A percentile compares a stretch with the other conserved stretches of the same genome.
Conservation (phyloP, 2,329 filamentous ascomycete genomes). For the Penicillium brasilianum region DNA sequence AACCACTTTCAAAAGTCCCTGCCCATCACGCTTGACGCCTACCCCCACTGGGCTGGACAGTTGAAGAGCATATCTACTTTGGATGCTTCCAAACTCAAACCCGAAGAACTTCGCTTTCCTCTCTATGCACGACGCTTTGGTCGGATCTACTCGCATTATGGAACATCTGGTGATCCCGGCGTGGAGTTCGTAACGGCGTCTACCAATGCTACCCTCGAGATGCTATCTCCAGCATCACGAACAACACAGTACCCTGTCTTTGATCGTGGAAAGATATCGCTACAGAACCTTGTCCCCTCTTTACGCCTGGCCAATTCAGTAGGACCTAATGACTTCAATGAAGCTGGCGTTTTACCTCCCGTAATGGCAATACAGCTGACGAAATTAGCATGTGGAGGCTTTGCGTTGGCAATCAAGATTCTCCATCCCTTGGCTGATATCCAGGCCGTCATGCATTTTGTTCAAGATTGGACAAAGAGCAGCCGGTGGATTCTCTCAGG, state of each 20-base stretch:
- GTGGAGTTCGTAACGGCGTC: conserved; percentile 46
- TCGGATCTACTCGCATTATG: conserved; percentile 41
- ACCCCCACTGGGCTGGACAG: conserved; percentile 51
- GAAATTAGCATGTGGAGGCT: conserved; percentile 32
- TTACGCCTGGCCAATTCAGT: conserved; percentile 7
- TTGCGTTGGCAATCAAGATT: conserved; percentile 37
- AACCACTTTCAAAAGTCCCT: conserved; percentile 26
- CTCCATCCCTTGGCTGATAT: conserved; percentile 21
- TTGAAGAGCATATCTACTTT: conserved; percentile 33
- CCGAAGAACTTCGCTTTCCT: conserved; percentile 10
- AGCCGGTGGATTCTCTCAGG: conserved; percentile 17
- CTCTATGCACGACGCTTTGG: conserved; percentile 35
- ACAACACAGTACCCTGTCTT: conserved; percentile 21
- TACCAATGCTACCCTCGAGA: conserved; percentile 19
- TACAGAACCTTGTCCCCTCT: conserved; percentile 7
- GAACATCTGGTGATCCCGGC: conserved; percentile 47
- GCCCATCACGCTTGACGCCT: conserved; percentile 21
- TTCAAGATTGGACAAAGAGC: conserved; percentile 21
- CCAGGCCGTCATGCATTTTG: conserved; percentile 15
- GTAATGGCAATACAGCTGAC: conserved; percentile 20
- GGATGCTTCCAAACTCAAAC: conserved; percentile 1
- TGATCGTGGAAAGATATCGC: conserved; percentile 8
- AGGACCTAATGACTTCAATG: neutral
- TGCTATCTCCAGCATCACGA: conserved; percentile 35
- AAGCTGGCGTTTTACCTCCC: conserved; percentile 6